Evolutionary conservation across 2,329 filamentous ascomycete genomes (phyloP), one percentile per base, ranked within the genome.

Genomic region (Alternaria ventricosa): DNA sequence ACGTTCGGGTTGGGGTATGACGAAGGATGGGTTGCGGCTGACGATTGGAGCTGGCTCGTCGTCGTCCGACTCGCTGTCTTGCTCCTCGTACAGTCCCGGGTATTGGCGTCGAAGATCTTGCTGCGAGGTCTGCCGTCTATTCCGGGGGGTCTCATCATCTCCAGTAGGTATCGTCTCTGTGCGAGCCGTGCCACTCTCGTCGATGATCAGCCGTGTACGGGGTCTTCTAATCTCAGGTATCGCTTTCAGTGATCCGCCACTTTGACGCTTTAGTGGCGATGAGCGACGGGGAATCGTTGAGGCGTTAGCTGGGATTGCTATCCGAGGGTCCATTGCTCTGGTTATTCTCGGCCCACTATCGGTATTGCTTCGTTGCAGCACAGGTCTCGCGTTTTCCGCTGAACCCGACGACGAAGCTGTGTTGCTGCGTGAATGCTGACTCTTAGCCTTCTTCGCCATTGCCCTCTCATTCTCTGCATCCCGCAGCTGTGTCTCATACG

Each of bases 181-280:
- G 11, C 83, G 77, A 44, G 84, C 84, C 46, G 79, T 77, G 13
- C 84, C 84, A 55, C 76, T 81, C 64, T 84, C 82, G 65, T 85
- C 84, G 36, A 85, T 79, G 41, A 85, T 76, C 20, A 85, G 79
- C 8, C 82, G 81, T 50, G 81, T 81, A 54, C 79, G 77, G 10
- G 80, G 77, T 57, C 79, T 78, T 63, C 77, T 76, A 50, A 79
- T 70, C 66, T 85, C 84, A 4, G 83, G 82, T 13, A 85, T 85
- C 8, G 82, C 78, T 36, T 79, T 79, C 4, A 85, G 76, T 15
- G 79, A 79, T 3, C 78, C 75, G 33, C 80, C 74, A 51, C 73
- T 82, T 61, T 79, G 75, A 9, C 83, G 78, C 71, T 85, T 85
- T 22, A 85, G 62, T 1, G 84, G 84, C 15, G 84, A 85, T 4